Conservation (phyloP, 257 asterid genomes). For the Solanum gandarillasii region DNA sequence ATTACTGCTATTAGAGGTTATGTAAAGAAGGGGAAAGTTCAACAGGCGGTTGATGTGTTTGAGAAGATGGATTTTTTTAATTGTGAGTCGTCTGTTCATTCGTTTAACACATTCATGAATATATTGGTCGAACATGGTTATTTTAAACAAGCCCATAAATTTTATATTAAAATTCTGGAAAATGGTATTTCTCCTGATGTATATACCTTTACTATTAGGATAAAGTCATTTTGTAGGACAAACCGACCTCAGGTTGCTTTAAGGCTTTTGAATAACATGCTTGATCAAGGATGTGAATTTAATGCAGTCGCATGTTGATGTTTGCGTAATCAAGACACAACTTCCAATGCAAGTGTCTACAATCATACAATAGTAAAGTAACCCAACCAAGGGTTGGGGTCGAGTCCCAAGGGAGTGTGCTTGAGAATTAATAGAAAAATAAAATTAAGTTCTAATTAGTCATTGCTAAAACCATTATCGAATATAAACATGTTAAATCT, state of each 20-base stretch:
- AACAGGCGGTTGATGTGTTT: constrained; percentile 72
- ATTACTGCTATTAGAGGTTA: constrained; percentile 60
- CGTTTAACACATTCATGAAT: constrained; percentile 80
- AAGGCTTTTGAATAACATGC: constrained; percentile 84
- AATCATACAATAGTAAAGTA: too few relatives aligned
- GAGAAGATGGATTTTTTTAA: constrained; percentile 88
- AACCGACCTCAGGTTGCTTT: constrained; percentile 69
- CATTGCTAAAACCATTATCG: too few relatives aligned
- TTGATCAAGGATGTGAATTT: constrained; percentile 53
- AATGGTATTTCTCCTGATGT: constrained; percentile 69
- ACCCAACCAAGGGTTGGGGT: too few relatives aligned
- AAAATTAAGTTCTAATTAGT: too few relatives aligned
- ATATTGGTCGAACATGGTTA: constrained; percentile 69
- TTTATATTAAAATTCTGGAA: constrained; percentile 75
- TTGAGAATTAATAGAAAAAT: too few relatives aligned
- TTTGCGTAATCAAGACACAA: too few relatives aligned
- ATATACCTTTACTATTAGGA: constrained; percentile 72
- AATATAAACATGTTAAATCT: too few relatives aligned
- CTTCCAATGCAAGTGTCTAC: too few relatives aligned
- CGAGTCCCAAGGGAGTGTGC: too few relatives aligned
- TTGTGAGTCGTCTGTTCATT: constrained; percentile 53
- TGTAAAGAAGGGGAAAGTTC: constrained; percentile 61
- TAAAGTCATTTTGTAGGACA: constrained; percentile 79
- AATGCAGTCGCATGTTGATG: constrained; percentile 53
- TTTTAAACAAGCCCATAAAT: constrained; percentile 75